Conservation (phyloP, 1,284 basidiomycete species). For the Termitomyces sp. region DNA sequence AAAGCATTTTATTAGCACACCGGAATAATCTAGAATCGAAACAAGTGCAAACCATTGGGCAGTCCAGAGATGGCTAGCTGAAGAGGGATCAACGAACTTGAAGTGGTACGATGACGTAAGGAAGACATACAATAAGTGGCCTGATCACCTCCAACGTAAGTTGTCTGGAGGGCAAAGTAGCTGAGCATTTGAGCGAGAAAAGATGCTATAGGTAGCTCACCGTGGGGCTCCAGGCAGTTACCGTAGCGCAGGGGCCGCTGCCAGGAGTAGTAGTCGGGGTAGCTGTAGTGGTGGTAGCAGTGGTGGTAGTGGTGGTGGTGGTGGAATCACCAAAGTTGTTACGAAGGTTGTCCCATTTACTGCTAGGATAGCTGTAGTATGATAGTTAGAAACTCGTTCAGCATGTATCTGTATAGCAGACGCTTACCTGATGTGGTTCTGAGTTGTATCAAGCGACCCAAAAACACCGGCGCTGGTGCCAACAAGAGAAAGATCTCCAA, state of each 20-base stretch:
- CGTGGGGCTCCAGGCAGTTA: conserved; percentile 44
- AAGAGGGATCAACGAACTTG: conserved; percentile 3
- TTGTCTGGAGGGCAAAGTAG: conserved; percentile 23
- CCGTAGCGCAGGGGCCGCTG: conserved; percentile 39
- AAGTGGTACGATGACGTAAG: neutral
- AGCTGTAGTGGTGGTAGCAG: conserved; percentile 20
- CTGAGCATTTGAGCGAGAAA: neutral
- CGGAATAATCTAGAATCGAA: neutral
- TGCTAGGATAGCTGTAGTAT: conserved; percentile 48
- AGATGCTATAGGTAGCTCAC: conserved; percentile 21
- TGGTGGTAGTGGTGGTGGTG: conserved; percentile 14
- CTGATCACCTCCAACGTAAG: conserved; percentile 45
- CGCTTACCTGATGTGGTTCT: conserved; percentile 61
- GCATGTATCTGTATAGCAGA: neutral
- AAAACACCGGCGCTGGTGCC: conserved; percentile 41
- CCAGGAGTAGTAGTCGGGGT: conserved; percentile 16
- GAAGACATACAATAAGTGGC: conserved; percentile 42
- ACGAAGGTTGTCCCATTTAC: conserved; percentile 66
- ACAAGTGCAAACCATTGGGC: conserved; percentile 36
- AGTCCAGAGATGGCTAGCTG: conserved; percentile 42
- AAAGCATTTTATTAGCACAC: neutral
- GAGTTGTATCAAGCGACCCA: conserved; percentile 54
- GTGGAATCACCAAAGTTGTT: conserved; percentile 49
- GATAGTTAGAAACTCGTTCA: neutral
- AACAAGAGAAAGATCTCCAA: conserved; percentile 52